A percentile compares a stretch with the other conserved stretches of the same genome.
Conservation (phyloP, 257 asterid genomes). For the Sherardia arvensis region DNA sequence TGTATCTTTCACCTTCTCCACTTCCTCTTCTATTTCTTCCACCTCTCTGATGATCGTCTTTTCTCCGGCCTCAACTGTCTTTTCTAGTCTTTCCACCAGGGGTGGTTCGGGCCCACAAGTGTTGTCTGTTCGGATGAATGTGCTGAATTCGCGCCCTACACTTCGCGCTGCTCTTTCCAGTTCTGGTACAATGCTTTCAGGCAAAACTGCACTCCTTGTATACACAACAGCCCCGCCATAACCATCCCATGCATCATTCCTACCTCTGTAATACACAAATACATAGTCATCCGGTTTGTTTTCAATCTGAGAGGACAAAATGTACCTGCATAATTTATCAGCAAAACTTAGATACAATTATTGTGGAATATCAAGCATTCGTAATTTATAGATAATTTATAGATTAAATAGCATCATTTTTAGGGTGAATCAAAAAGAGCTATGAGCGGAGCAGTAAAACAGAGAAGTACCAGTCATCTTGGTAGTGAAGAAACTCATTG, state of each 20-base stretch:
- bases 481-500: slow-evolving; percentile 91
- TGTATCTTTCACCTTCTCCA: slow-evolving; percentile 51
- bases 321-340: slow-evolving; percentile 46
- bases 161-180: slow-evolving; percentile 58
- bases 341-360: neutral
- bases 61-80: slow-evolving; percentile 91
- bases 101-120: slow-evolving; percentile 95
- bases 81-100: slow-evolving; percentile 78
- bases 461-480: slow-evolving; percentile 77
- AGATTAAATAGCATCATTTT: too few species aligned
- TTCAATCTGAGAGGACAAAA: slow-evolving; percentile 65
- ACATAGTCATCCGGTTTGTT: slow-evolving; percentile 72
- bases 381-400: too few species aligned
- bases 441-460: neutral
- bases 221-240: slow-evolving; percentile 90
- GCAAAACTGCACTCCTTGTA: slow-evolving; percentile 72
- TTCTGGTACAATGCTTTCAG: slow-evolving; percentile 70
- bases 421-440: neutral
- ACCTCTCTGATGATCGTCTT: slow-evolving; percentile 70
- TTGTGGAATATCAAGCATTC: neutral
- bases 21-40: slow-evolving; percentile 65
- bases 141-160: slow-evolving; percentile 66
- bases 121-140: slow-evolving; percentile 61
- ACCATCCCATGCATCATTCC: slow-evolving; percentile 98
- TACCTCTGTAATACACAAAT: slow-evolving; percentile 77